Base-by-base conservation (phyloP, 805 yeast genomes). In the Wickerhamomyces alni region DNA sequence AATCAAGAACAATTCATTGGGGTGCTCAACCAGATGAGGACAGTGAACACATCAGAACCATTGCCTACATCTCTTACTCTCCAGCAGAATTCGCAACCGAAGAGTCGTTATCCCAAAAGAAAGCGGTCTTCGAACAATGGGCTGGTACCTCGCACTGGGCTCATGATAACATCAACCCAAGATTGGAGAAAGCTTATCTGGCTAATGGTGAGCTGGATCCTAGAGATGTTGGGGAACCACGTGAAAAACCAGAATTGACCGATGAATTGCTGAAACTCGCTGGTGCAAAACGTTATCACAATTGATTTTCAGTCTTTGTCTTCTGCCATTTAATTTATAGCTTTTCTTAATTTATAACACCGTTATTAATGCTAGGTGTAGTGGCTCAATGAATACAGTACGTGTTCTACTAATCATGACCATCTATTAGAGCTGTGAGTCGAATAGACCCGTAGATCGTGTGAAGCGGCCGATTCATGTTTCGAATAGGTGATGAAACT, bases 51-150 rank as follows among this genome's bases (percentile, higher is more conserved):
- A 51, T 61, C 35, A 51, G 65, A 44, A 51, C 63, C 3, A 45
- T 55, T 21, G 54, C 59, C 5, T 60, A 59, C 40, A 50, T 56
- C 17, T 50, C 58, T 25, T 59, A 57, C 39, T 52, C 60, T 2
- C 62, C 66, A 11, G 58, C 60, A 8, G 54, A 54, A 4, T 62
- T 66, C 41, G 61, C 63, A 18, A 48, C 61, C 8, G 52, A 45
- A 22, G 57, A 57, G 16, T 34, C 52, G 8, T 36, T 59, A 21
- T 40, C 32, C 17, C 34, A 35, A 22, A 59, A 56, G 45, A 44
- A 39, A 26, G 38, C 41, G 8, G 50, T 50, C 2, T 59, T 61
- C 33, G 46, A 55, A 19, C 38, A 38, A 3, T 58, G 58, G 57
- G 17, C 31, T 8, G 54, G 58, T 16, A 56, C 63, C 4, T 51